Percentiles rank a stretch among this genome's conserved stretches.
Evolutionary conservation across 208 protist species (phyloP).

Genomic region (Novymonas esmeraldas): DNA sequence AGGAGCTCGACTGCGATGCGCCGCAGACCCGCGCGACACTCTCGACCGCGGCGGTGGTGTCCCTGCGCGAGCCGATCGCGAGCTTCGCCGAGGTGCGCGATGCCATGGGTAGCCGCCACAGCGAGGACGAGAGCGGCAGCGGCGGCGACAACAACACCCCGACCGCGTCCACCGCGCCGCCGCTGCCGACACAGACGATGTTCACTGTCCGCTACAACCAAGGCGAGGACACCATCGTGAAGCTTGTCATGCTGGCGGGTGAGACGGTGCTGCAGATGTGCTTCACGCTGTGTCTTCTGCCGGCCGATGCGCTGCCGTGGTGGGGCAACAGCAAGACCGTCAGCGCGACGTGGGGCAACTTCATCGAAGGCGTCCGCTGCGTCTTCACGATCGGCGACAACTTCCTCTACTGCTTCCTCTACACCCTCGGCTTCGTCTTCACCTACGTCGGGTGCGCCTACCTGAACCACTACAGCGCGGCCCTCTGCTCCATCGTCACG

Average conservation of each 20-base stretch:
- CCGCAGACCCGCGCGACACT: not conserved
- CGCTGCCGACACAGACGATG: slow-evolving; percentile 28
- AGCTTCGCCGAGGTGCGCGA: not conserved
- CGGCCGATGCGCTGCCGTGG: slow-evolving; percentile 80
- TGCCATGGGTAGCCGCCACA: not conserved
- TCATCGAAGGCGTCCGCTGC: slow-evolving; percentile 60
- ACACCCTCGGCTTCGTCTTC: slow-evolving; percentile 79
- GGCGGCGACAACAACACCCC: slow-evolving; percentile 10
- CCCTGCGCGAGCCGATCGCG: not conserved
- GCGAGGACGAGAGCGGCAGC: slow-evolving; percentile 15
- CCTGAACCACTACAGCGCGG: slow-evolving; percentile 88
- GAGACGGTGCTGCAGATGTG: slow-evolving; percentile 68
- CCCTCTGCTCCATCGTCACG: slow-evolving; percentile 79
- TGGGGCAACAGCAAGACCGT: slow-evolving; percentile 72
- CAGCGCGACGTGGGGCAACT: slow-evolving; percentile 62
- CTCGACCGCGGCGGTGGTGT: not conserved
- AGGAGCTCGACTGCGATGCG: slow-evolving; percentile 2
- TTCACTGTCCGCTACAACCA: slow-evolving; percentile 52
- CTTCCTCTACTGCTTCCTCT: slow-evolving; percentile 72
- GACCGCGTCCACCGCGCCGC: slow-evolving; percentile 11
- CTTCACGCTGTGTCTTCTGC: slow-evolving; percentile 67
- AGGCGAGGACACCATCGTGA: slow-evolving; percentile 78
- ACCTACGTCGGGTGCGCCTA: slow-evolving; percentile 79
- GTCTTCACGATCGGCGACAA: slow-evolving; percentile 67
- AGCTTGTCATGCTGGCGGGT: slow-evolving; percentile 78